Evolutionary conservation across 495 filamentous ascomycete species (phyloP).

Genomic region (Cercophora newfieldiana): DNA sequence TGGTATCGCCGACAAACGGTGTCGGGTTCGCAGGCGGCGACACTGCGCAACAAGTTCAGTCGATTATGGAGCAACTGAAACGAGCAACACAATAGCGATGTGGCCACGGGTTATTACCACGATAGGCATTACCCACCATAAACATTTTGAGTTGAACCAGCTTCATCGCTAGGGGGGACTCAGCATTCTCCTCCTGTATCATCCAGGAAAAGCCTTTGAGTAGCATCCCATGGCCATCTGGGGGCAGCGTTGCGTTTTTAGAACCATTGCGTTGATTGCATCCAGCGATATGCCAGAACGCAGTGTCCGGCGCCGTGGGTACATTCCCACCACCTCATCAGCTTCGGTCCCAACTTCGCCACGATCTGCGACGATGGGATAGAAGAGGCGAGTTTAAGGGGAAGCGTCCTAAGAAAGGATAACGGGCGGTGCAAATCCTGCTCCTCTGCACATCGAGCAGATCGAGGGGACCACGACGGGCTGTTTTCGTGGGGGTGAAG

Average conservation of each 20-base stretch:
- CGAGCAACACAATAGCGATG: conserved; percentile 13
- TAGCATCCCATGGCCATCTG: not conserved
- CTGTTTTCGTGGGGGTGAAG: not conserved
- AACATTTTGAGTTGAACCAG: not conserved
- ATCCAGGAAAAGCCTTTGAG: not conserved
- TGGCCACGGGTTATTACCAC: not conserved
- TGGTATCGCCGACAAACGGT: conserved; percentile 15
- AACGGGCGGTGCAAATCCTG: no score
- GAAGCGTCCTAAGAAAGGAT: no score
- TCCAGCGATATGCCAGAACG: not conserved
- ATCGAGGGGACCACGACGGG: no score
- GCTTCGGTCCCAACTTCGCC: no score
- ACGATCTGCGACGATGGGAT: no score
- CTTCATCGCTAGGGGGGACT: no score
- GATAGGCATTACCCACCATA: not conserved
- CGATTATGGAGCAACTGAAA: conserved; percentile 31
- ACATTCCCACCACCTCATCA: no score
- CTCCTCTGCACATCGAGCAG: no score
- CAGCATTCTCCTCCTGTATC: not conserved
- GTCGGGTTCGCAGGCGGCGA: conserved; percentile 17
- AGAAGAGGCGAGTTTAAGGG: no score
- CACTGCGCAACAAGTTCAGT: conserved; percentile 31
- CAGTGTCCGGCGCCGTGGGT: not conserved
- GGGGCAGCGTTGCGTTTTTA: not conserved
- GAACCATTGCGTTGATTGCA: not conserved